These are phyloP conservation scores for Calamus simplicifolius DNA, from an alignment of 176 grass and related monocot genomes.

Conservation along the genomic window DNA sequence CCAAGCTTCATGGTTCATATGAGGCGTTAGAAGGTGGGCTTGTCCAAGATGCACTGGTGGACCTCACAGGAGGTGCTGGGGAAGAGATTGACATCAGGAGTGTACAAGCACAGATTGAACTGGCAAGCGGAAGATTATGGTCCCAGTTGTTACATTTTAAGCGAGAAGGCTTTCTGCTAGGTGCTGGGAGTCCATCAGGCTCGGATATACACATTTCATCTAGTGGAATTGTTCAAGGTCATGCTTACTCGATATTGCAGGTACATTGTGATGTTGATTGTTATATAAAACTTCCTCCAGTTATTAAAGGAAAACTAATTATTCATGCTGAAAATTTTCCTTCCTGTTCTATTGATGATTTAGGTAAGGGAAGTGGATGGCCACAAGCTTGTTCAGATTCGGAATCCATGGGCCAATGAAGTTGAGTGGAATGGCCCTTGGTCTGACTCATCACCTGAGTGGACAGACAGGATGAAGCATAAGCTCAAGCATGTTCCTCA, in stretches of 20 bases:
- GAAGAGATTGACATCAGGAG: conserved; percentile 99
- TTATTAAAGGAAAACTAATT: conserved; percentile 8
- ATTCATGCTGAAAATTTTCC: background rate
- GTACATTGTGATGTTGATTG: conserved; percentile 16
- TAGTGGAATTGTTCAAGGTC: conserved; percentile 96
- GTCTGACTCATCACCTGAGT: conserved; percentile 86
- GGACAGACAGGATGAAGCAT: conserved; percentile 97
- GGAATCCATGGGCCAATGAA: conserved; percentile 99
- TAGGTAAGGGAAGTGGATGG: conserved; percentile 97
- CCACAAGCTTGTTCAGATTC: conserved; percentile 95
- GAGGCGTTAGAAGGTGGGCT: conserved; percentile 97
- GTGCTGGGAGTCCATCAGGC: conserved; percentile 97
- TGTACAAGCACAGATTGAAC: conserved; percentile 81
- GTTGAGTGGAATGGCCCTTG: conserved; percentile 99
- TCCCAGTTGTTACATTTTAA: conserved; percentile 96
- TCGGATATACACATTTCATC: conserved; percentile 92
- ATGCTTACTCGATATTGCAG: conserved; percentile 99
- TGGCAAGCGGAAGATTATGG: conserved; percentile 96
- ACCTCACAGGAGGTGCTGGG: conserved; percentile 94
- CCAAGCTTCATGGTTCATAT: conserved; percentile 98
- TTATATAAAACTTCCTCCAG: conserved; percentile 4
- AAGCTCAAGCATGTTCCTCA: conserved; percentile 97
- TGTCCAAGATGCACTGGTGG: conserved; percentile 98
- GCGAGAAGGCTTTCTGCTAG: conserved; percentile 92
- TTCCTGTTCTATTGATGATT: conserved; percentile 20